A percentile compares a stretch with the other conserved stretches of the same genome.
phyloP scores from a whole-genome alignment of 805 yeast genomes.

The Hanseniaspora jakobsenii region DNA sequence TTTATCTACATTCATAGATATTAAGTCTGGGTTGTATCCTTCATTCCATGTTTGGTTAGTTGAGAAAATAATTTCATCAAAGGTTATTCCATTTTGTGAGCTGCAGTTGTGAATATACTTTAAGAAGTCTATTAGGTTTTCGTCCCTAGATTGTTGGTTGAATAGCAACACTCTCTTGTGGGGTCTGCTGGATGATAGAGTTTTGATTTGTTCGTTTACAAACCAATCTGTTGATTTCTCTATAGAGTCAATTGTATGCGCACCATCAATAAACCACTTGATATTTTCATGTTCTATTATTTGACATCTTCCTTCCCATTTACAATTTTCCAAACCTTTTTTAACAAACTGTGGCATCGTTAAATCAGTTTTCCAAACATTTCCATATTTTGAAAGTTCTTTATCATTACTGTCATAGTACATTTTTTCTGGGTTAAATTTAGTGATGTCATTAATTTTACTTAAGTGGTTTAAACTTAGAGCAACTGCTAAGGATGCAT shows the following conservation, averaged over 20 bases:
- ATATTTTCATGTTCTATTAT: slow-evolving; percentile 37
- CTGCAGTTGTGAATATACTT: slow-evolving; percentile 30
- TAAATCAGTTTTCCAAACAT: slow-evolving; percentile 3
- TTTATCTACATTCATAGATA: slow-evolving; percentile 72
- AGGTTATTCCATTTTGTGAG: slow-evolving; percentile 31
- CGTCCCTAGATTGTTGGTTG: slow-evolving; percentile 91
- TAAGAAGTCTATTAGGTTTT: slow-evolving; percentile 47
- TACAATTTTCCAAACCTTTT: slow-evolving; percentile 51
- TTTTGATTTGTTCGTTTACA: slow-evolving; percentile 27
- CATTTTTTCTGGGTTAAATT: slow-evolving; percentile 16
- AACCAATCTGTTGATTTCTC: slow-evolving; percentile 79
- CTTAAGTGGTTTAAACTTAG: slow-evolving; percentile 48
- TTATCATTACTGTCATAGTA: too few relatives aligned
- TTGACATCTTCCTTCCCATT: slow-evolving; percentile 97
- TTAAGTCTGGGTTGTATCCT: slow-evolving; percentile 76
- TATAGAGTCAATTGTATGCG: slow-evolving; percentile 85
- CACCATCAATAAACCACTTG: slow-evolving; percentile 89
- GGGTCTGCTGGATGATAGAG: background rate
- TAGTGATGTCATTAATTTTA: slow-evolving; percentile 20
- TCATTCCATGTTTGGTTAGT: slow-evolving; percentile 86
- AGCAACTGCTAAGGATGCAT: slow-evolving; percentile 79
- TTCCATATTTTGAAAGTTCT: slow-evolving; percentile 16
- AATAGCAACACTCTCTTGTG: slow-evolving; percentile 47
- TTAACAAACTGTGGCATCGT: slow-evolving; percentile 39
- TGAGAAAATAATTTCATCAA: slow-evolving; percentile 72